These are phyloP conservation scores for Trichomonascaceae sp. DNA, from an alignment of 1,139 yeast genomes.

Conservation along the genomic window DNA sequence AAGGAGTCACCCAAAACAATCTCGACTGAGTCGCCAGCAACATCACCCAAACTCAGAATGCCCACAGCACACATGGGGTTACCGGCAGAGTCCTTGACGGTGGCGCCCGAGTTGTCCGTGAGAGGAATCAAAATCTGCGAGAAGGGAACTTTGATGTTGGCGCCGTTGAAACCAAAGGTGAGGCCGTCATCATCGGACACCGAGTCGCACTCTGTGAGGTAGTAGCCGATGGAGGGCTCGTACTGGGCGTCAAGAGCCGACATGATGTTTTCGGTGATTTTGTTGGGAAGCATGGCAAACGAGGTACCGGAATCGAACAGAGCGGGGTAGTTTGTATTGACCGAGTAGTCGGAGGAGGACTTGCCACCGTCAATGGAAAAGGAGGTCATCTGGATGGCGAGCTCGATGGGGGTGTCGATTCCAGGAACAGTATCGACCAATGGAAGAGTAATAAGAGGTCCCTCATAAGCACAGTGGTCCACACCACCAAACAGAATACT, in stretches of 20 bases:
- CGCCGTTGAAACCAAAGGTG: conserved; percentile 9
- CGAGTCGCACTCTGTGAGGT: conserved; percentile 10
- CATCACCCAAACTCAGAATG: conserved; percentile 9
- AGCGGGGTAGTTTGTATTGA: conserved; percentile 9
- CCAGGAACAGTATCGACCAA: conserved; percentile 20
- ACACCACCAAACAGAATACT: conserved; percentile 45
- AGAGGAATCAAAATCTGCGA: conserved; percentile 7
- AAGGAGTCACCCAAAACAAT: conserved; percentile 56
- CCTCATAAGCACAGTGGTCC: conserved; percentile 39
- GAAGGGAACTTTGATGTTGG: conserved; percentile 9
- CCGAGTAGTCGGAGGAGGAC: conserved; percentile 4
- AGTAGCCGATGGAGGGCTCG: conserved; percentile 9
- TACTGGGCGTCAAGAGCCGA: conserved; percentile 14
- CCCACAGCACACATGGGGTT: conserved; percentile 11
- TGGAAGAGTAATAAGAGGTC: conserved; percentile 15
- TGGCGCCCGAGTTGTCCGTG: conserved; percentile 6
- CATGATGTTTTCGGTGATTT: conserved; percentile 11
- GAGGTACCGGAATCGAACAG: conserved; percentile 28
- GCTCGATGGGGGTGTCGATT: conserved; percentile 3
- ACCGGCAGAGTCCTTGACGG: conserved; percentile 5
- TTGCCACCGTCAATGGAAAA: conserved; percentile 5
- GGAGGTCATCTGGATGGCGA: conserved; percentile 3
- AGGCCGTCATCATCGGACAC: conserved; percentile 9
- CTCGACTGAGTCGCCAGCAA: conserved; percentile 8
- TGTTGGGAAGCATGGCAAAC: conserved; percentile 17